These are phyloP conservation scores for Lactarius pseudohatsudake DNA, from an alignment of 768 basidiomycete species.

Conservation along the genomic window DNA sequence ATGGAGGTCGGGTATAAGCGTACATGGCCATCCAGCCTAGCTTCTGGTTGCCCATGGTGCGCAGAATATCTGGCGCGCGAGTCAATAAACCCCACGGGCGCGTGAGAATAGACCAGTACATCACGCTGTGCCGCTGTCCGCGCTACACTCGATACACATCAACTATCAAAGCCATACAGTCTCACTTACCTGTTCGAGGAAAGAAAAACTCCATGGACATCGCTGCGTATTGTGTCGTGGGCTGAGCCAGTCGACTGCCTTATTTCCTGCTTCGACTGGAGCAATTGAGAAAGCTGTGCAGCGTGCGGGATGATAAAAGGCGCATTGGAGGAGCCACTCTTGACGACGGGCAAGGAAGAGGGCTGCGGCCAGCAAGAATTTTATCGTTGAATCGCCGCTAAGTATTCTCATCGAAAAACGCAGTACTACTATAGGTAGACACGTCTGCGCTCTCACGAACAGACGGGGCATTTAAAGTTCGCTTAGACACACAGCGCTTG, in stretches of 20 bases:
- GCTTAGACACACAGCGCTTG: too few species aligned
- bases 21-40: slow-evolving; percentile 34
- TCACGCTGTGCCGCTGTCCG: too few species aligned
- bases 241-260: slow-evolving; percentile 9
- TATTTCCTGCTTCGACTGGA: neutral
- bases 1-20: too few species aligned
- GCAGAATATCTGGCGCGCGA: slow-evolving; percentile 26
- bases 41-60: neutral
- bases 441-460: neutral
- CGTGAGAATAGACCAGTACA: too few species aligned
- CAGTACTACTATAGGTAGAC: neutral
- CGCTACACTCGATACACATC: too few species aligned
- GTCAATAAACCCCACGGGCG: too few species aligned
- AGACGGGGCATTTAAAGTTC: neutral
- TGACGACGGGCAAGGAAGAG: neutral
- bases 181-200: too few species aligned
- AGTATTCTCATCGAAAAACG: neutral
- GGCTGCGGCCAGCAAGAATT: neutral
- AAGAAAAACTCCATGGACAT: too few species aligned
- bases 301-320: neutral
- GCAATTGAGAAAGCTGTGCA: neutral
- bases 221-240: slow-evolving; percentile 8
- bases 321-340: neutral
- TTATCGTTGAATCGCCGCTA: neutral
- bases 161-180: too few species aligned